Percentiles rank a stretch among this genome's conserved stretches.
These are phyloP conservation scores for Crotalaria pallida DNA, from an alignment of 306 rosid genomes.

Conservation along the genomic window DNA sequence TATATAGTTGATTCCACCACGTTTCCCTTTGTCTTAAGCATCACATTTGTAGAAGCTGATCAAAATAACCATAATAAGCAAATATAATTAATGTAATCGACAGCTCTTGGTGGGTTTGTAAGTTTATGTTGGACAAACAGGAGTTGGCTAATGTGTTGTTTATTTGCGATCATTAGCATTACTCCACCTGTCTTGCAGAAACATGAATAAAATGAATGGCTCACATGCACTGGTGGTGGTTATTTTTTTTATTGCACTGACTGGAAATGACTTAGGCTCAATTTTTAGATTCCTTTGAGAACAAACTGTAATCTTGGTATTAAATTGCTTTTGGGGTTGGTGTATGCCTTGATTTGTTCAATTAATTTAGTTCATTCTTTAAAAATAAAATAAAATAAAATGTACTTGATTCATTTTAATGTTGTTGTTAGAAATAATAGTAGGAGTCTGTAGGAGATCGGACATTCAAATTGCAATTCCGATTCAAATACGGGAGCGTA, in stretches of 20 bases:
- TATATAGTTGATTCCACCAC: slow-evolving; percentile 25
- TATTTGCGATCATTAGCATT: not conserved
- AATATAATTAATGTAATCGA: not conserved
- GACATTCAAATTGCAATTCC: not conserved
- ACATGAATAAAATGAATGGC: not conserved
- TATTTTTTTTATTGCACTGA: no score
- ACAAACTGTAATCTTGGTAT: no score
- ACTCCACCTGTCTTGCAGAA: not conserved
- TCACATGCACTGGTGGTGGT: not conserved
- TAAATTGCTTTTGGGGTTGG: no score
- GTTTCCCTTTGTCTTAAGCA: slow-evolving; percentile 18
- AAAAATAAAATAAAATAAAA: no score
- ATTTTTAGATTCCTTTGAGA: no score
- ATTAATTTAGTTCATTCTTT: not conserved
- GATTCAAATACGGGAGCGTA: no score
- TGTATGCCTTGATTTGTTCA: no score
- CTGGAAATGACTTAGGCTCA: no score
- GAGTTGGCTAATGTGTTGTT: not conserved
- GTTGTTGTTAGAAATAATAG: not conserved
- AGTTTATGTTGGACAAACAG: not conserved
- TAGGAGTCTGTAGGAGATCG: not conserved
- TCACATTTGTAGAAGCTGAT: not conserved
- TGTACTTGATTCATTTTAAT: not conserved
- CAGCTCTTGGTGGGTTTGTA: not conserved
- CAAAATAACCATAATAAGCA: not conserved